Percentiles rank a stretch among this genome's conserved stretches.
Conservation (phyloP, 495 filamentous ascomycete species). For the Penicillium pancosmium region DNA sequence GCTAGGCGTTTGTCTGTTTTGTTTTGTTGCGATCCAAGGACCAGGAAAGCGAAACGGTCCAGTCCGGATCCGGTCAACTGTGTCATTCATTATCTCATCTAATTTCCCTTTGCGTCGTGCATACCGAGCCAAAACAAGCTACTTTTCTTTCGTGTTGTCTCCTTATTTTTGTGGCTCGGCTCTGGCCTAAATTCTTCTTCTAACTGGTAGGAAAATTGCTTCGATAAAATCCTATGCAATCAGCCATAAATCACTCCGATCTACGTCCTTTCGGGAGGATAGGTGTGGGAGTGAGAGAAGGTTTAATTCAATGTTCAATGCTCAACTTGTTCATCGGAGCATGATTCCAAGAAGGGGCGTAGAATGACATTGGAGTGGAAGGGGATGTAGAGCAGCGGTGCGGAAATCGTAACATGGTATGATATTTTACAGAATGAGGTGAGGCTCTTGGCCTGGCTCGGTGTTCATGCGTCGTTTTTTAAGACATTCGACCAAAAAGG, state of each 20-base stretch:
- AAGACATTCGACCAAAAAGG: slow-evolving; percentile 52
- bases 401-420: not conserved
- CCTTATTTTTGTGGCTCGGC: not conserved
- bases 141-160: not conserved
- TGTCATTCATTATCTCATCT: not conserved
- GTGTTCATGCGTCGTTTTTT: not conserved
- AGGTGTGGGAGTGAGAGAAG: too few relatives aligned
- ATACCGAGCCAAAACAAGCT: not conserved
- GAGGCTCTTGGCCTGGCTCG: too few relatives aligned
- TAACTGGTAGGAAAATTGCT: too few relatives aligned
- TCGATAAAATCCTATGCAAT: too few relatives aligned
- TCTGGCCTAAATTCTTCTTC: not conserved
- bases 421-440: not conserved
- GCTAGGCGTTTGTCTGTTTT: slow-evolving; percentile 19
- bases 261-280: too few relatives aligned
- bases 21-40: not conserved
- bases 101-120: not conserved
- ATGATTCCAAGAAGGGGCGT: too few relatives aligned
- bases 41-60: not conserved
- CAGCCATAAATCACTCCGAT: too few relatives aligned
- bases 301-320: too few relatives aligned
- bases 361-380: too few relatives aligned
- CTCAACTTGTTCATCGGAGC: too few relatives aligned
- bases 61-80: not conserved
- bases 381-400: too few relatives aligned